Conservation (phyloP, 2,329 filamentous ascomycete species). For the Hyphodiscus sp. region DNA sequence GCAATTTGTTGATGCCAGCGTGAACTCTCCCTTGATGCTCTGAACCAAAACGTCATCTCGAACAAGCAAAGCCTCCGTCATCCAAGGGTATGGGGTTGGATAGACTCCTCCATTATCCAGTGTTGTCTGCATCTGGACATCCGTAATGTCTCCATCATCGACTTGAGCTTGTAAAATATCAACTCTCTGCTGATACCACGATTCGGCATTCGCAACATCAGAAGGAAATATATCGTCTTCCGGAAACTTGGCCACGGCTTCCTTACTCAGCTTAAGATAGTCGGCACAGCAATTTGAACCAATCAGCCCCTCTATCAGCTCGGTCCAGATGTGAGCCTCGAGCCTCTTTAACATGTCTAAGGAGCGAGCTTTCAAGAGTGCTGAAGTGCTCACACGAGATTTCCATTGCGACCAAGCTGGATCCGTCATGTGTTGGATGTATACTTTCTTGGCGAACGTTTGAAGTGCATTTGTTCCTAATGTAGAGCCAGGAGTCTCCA, state of each 20-base stretch:
- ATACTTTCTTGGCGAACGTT: constrained; percentile 14
- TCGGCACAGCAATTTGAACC: constrained; percentile 24
- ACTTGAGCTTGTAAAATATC: constrained; percentile 14
- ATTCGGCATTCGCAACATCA: constrained; percentile 21
- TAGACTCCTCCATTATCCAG: constrained; percentile 22
- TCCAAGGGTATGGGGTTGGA: constrained; percentile 23
- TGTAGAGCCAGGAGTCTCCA: constrained; percentile 1
- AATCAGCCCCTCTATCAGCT: constrained; percentile 25
- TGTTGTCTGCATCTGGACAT: constrained; percentile 15
- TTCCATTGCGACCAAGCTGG: constrained; percentile 20
- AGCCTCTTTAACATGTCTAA: constrained; percentile 19
- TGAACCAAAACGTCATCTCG: constrained; percentile 16
- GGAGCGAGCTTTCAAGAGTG: constrained; percentile 14
- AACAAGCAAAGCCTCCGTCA: constrained; percentile 17
- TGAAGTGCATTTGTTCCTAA: not conserved
- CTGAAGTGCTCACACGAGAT: constrained; percentile 17
- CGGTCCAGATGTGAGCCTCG: constrained; percentile 25
- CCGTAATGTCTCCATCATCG: constrained; percentile 17
- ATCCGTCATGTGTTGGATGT: constrained; percentile 21
- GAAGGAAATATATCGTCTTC: constrained; percentile 23
- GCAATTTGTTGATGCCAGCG: constrained; percentile 17
- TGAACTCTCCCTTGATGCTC: constrained; percentile 18
- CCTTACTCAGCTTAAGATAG: constrained; percentile 19
- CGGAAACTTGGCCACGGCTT: constrained; percentile 22
- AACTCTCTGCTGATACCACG: constrained; percentile 19